A percentile compares a stretch with the other conserved stretches of the same genome.
These are phyloP conservation scores for Tardiomyces blankii DNA, from an alignment of 1,139 yeast genomes.

Conservation along the genomic window DNA sequence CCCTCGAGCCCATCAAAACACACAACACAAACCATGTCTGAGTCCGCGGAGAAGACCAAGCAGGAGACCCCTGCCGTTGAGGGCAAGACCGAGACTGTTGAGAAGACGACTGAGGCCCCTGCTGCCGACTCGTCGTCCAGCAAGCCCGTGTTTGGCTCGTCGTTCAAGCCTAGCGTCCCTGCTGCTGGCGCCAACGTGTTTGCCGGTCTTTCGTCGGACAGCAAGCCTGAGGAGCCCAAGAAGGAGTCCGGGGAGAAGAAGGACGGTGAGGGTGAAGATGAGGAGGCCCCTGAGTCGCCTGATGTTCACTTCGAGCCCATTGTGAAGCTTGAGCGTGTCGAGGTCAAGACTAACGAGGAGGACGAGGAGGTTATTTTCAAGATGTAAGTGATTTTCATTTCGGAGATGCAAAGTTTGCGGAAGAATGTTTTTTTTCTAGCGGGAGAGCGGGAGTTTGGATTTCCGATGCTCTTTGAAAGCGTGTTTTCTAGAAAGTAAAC, in stretches of 20 bases:
- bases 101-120: constrained; percentile 9
- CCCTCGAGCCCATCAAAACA: neutral
- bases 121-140: constrained; percentile 6
- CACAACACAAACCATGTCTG: neutral
- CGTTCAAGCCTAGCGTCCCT: constrained; percentile 23
- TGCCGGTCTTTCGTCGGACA: constrained; percentile 70
- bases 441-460: too few relatives aligned
- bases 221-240: constrained; percentile 47
- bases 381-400: constrained; percentile 17
- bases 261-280: constrained; percentile 29
- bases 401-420: too few relatives aligned
- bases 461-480: too few relatives aligned
- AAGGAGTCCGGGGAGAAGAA: constrained; percentile 29
- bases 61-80: constrained; percentile 1
- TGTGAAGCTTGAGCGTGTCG: constrained; percentile 90
- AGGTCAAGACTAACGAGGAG: constrained; percentile 95
- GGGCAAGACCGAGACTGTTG: constrained; percentile 6
- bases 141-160: constrained; percentile 2
- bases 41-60: constrained; percentile 2
- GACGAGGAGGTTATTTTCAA: constrained; percentile 82
- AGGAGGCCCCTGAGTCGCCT: constrained; percentile 77
- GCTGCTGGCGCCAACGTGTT: constrained; percentile 66
- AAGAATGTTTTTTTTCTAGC: too few relatives aligned
- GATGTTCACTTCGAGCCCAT: constrained; percentile 96
- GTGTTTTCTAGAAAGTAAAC: too few relatives aligned